These are phyloP conservation scores for Glycine latifolia DNA, from an alignment of 306 rosid genomes.

Conservation along the genomic window DNA sequence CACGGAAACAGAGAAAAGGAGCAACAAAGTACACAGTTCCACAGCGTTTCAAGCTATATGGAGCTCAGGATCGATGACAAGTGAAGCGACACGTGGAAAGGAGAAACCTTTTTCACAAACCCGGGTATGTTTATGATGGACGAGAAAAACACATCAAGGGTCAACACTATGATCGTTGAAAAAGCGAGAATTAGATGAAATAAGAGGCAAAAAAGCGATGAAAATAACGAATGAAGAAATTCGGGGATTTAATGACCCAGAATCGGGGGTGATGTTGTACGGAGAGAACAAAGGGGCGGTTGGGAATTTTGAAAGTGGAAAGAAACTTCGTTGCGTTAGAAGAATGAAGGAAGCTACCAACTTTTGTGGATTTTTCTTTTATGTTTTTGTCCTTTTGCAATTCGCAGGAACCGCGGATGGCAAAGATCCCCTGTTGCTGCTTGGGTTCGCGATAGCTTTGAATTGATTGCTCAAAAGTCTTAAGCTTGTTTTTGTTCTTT, in stretches of 20 bases:
- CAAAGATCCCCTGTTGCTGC: slow-evolving; percentile 22
- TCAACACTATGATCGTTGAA: slow-evolving; percentile 21
- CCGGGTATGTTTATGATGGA: slow-evolving; percentile 31
- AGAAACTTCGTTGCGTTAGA: slow-evolving; percentile 41
- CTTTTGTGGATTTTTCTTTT: slow-evolving; percentile 28
- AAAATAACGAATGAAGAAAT: not conserved
- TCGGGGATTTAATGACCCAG: slow-evolving; percentile 21
- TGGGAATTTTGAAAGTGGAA: slow-evolving; percentile 41
- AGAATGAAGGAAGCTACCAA: slow-evolving; percentile 26
- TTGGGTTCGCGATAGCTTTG: not conserved
- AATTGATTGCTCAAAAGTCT: slow-evolving; percentile 17
- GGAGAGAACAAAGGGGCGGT: slow-evolving; percentile 32
- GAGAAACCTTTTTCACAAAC: slow-evolving; percentile 36
- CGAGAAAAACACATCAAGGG: slow-evolving; percentile 45
- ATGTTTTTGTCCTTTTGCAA: slow-evolving; percentile 8
- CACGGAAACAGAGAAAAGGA: not conserved
- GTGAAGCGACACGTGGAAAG: slow-evolving; percentile 14
- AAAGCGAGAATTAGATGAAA: slow-evolving; percentile 28
- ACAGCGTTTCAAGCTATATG: slow-evolving; percentile 18
- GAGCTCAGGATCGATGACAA: slow-evolving; percentile 24
- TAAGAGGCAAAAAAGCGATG: not conserved
- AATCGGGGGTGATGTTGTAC: slow-evolving; percentile 29
- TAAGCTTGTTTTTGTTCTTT: slow-evolving; percentile 20
- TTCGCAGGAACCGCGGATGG: slow-evolving; percentile 5
- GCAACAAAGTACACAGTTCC: slow-evolving; percentile 2